Evolutionary conservation across 2,329 filamentous ascomycete genomes (phyloP), one percentile per base, ranked within the genome.

Genomic region (Dendryphion nanum): DNA sequence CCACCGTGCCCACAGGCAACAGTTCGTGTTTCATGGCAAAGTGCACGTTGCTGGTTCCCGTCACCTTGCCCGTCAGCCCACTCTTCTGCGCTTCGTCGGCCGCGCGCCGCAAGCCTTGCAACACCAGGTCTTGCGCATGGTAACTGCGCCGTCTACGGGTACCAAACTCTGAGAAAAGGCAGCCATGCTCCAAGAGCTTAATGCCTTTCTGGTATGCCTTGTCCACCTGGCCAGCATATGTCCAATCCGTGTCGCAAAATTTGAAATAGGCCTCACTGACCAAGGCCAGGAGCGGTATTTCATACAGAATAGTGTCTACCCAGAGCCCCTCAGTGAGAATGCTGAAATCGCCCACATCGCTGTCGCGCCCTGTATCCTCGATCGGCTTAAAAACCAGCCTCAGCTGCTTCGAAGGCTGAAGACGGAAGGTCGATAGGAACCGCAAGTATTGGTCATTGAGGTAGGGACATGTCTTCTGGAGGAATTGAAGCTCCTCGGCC

Each of bases 251-350:
- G 61, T 98, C 89, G 73, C 89, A 88, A 68, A 95, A 97, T 60
- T 87, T 89, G 76, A 98, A 98, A 71, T 96, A 98, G 34, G 93
- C 89, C 66, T 98, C 91, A 33, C 89, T 96, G 1, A 91, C 88
- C 48, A 98, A 69, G 3, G 94, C 89, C 15, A 98, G 77, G 16
- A 98, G 77, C 0, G 93, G 93, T 41, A 98, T 96, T 70, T 98
- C 93, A 70, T 98, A 98, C 17, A 98, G 79, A 41, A 98, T 98
- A 0, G 93, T 97, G 51, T 96, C 89, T 6, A 89, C 79, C 93
- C 93, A 98, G 38, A 82, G 74, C 7, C 93, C 93, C 52, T 82
- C 82, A 47, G 94, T 84, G 28, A 81, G 72, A 47, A 97, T 82
- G 51, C 84, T 73, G 34, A 96, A 71, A 42, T 90, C 84, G 30